phyloP scores from a whole-genome alignment of 129 eudicot genomes.

The Flaveria ramosissima region DNA sequence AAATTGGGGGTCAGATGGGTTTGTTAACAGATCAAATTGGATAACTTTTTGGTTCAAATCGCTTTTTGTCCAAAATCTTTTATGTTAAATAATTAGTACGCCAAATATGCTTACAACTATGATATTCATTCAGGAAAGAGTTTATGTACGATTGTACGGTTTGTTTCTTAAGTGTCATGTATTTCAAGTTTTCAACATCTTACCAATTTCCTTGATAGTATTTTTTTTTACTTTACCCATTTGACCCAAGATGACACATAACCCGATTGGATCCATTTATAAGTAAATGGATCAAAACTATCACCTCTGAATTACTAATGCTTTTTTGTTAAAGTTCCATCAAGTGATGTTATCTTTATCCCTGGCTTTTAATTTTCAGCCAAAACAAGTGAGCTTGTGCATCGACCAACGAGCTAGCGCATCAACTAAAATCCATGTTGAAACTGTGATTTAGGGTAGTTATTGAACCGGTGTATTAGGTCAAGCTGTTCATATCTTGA shows the following conservation, averaged over 20 bases:
- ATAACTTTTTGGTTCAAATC: not conserved
- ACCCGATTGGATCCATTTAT: not conserved
- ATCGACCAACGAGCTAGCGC: not conserved
- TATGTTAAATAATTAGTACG: not conserved
- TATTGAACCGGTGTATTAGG: not conserved
- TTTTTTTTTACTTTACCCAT: not conserved
- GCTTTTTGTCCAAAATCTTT: not conserved
- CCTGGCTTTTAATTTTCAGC: conserved; percentile 6
- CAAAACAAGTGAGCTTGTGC: not conserved
- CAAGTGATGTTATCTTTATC: not conserved
- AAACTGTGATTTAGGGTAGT: conserved; percentile 9
- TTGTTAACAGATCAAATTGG: not conserved
- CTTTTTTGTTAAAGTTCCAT: not conserved
- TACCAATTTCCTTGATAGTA: not conserved
- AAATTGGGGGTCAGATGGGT: not conserved
- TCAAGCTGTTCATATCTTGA: too few relatives aligned
- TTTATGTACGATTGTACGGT: too few relatives aligned
- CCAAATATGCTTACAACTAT: too few relatives aligned
- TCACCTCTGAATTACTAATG: not conserved
- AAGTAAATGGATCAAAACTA: not conserved
- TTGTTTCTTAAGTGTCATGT: too few relatives aligned
- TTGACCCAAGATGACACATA: not conserved
- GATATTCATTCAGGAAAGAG: too few relatives aligned
- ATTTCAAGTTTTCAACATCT: too few relatives aligned
- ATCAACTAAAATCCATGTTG: not conserved